Evolutionary conservation across 495 filamentous ascomycete species (phyloP).

Genomic region (Thermothielavioides terrestris): DNA sequence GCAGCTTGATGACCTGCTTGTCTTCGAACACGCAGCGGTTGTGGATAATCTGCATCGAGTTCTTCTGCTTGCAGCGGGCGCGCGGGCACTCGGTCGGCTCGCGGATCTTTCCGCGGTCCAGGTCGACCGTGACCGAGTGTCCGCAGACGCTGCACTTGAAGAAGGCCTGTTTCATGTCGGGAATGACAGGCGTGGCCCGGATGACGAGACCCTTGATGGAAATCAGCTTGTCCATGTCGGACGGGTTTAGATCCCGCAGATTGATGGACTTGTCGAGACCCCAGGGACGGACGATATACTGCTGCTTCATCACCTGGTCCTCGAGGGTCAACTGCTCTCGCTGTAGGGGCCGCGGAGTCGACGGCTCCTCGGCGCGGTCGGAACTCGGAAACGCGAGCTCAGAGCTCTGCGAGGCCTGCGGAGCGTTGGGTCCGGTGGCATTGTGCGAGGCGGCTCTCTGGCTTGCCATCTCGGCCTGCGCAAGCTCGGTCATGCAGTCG

Average conservation of each 20-base stretch:
- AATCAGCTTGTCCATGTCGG: conserved; percentile 93
- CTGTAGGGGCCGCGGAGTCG: conserved; percentile 25
- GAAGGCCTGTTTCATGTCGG: conserved; percentile 92
- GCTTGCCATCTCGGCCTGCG: conserved; percentile 69
- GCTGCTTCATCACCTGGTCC: conserved; percentile 56
- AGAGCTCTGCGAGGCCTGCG: conserved; percentile 49
- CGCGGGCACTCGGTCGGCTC: conserved; percentile 90
- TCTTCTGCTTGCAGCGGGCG: conserved; percentile 69
- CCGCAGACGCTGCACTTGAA: conserved; percentile 92
- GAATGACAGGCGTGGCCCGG: conserved; percentile 88
- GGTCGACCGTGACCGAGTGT: conserved; percentile 78
- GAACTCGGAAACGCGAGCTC: conserved; percentile 67
- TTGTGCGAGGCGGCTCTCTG: conserved; percentile 50
- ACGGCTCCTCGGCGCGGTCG: conserved; percentile 49
- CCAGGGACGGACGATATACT: conserved; percentile 81
- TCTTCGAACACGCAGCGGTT: conserved; percentile 93
- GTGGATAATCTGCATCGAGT: conserved; percentile 97
- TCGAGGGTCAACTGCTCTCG: conserved; percentile 33
- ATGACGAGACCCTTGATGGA: conserved; percentile 96
- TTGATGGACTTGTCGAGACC: conserved; percentile 84
- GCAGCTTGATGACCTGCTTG: conserved; percentile 97
- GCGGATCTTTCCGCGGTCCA: conserved; percentile 92
- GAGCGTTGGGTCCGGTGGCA: conserved; percentile 34
- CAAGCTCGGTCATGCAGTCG: conserved; percentile 85
- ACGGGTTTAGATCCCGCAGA: conserved; percentile 89